phyloP scores from a whole-genome alignment of 2,329 filamentous ascomycete genomes.

The Ramularia endophylla region DNA sequence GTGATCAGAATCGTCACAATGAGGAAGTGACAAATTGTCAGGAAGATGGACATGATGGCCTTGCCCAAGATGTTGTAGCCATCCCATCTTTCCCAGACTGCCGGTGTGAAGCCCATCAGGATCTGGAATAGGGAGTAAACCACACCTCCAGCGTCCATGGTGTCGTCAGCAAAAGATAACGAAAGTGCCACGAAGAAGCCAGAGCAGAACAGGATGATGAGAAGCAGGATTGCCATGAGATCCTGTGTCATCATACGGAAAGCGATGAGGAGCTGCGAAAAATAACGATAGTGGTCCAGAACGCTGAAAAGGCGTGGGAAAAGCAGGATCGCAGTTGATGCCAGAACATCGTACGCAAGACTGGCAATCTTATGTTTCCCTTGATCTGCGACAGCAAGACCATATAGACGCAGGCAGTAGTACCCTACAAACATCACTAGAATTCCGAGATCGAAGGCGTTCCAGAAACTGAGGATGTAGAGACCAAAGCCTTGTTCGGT shows the following conservation, averaged over 20 bases:
- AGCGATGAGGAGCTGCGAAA: conserved; percentile 88
- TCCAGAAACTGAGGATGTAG: conserved; percentile 98
- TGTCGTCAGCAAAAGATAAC: conserved; percentile 64
- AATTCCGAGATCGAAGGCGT: conserved; percentile 89
- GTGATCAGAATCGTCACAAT: conserved; percentile 92
- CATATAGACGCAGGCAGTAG: conserved; percentile 83
- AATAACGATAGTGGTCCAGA: conserved; percentile 91
- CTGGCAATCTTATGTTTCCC: conserved; percentile 64
- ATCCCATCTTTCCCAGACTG: conserved; percentile 86
- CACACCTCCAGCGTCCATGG: conserved; percentile 65
- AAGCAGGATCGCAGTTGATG: conserved; percentile 81
- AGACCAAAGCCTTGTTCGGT: conserved; percentile 94
- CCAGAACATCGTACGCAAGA: conserved; percentile 90
- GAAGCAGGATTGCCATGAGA: conserved; percentile 72
- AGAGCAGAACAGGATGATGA: conserved; percentile 83
- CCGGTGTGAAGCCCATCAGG: conserved; percentile 91
- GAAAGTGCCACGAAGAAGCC: conserved; percentile 96
- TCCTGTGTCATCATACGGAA: conserved; percentile 93
- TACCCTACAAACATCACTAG: conserved; percentile 79
- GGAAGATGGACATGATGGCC: conserved; percentile 68
- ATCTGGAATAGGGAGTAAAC: conserved; percentile 91
- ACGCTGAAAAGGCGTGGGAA: conserved; percentile 89
- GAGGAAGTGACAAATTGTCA: conserved; percentile 93
- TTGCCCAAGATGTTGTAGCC: conserved; percentile 75
- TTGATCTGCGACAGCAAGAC: conserved; percentile 73